Evolutionary conservation across 2,329 filamentous ascomycete genomes (phyloP).

Genomic region (Venturia carpophila): DNA sequence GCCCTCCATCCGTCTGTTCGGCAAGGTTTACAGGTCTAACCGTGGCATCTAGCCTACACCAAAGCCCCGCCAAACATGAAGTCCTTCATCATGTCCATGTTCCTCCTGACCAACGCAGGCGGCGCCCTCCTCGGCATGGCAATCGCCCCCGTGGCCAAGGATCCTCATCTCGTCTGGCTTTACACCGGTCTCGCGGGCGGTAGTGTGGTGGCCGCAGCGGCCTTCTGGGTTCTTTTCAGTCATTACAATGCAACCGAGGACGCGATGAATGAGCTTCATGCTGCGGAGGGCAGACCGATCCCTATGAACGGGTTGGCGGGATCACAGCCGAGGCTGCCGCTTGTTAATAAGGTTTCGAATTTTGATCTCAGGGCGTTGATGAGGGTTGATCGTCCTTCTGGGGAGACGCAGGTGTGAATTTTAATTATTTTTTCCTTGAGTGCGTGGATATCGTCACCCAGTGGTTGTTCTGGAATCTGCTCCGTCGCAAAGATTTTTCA

Average conservation of each 20-base stretch:
- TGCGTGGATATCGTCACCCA: no score
- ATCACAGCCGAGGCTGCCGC: background rate
- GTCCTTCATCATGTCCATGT: constrained; percentile 47
- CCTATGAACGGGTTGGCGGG: background rate
- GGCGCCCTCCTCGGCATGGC: constrained; percentile 54
- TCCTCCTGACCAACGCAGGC: constrained; percentile 52
- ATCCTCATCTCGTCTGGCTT: constrained; percentile 61
- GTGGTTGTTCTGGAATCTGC: no score
- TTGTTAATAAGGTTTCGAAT: background rate
- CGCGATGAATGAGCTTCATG: constrained; percentile 17
- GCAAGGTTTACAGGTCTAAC: no score
- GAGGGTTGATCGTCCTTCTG: background rate
- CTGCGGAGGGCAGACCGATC: background rate
- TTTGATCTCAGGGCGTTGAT: constrained; percentile 12
- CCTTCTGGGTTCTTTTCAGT: constrained; percentile 48
- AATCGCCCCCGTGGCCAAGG: constrained; percentile 51
- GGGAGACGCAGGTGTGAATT: background rate
- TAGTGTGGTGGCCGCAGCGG: constrained; percentile 41
- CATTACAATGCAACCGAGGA: constrained; percentile 19
- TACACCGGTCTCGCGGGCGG: constrained; percentile 50
- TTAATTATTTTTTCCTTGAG: background rate
- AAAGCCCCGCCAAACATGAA: constrained; percentile 42
- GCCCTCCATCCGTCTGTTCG: no score
- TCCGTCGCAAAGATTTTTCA: no score
- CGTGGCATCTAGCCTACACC: constrained; percentile 34